phyloP scores from a whole-genome alignment of 1,139 yeast species.

The Pichia sp. region DNA sequence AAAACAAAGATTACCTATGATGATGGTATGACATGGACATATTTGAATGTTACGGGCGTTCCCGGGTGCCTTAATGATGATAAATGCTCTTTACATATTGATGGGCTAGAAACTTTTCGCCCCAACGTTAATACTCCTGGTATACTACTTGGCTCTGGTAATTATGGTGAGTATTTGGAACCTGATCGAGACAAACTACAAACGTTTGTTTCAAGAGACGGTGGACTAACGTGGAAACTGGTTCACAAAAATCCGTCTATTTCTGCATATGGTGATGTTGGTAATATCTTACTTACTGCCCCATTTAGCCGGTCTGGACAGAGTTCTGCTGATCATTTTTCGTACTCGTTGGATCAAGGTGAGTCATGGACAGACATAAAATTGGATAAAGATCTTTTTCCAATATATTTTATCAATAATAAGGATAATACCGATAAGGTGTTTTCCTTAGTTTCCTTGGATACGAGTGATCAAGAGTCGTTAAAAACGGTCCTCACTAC shows the following conservation, averaged over 20 bases:
- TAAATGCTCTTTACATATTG: conserved; percentile 50
- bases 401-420: conserved; percentile 45
- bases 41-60: conserved; percentile 37
- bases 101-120: conserved; percentile 59
- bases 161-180: conserved; percentile 49
- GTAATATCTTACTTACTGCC: conserved; percentile 63
- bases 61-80: conserved; percentile 36
- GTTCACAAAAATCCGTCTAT: conserved; percentile 47
- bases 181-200: conserved; percentile 26
- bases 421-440: conserved; percentile 68
- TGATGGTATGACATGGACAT: conserved; percentile 52
- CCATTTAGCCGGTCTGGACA: conserved; percentile 25
- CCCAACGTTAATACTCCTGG: conserved; percentile 59
- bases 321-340: conserved; percentile 25
- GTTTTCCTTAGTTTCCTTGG: conserved; percentile 39
- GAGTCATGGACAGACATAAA: conserved; percentile 46
- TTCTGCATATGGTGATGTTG: conserved; percentile 71
- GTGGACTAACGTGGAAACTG: conserved; percentile 64
- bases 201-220: conserved; percentile 68
- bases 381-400: conserved; percentile 41
- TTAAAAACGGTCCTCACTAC: conserved; percentile 29
- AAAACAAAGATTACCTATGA: conserved; percentile 39
- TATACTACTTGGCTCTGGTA: conserved; percentile 54
- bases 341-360: conserved; percentile 73
- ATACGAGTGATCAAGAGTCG: conserved; percentile 5